Percentiles rank a stretch among this genome's conserved stretches.
Evolutionary conservation across 2,329 filamentous ascomycete genomes (phyloP).

Genomic region (Xylaria sp.): DNA sequence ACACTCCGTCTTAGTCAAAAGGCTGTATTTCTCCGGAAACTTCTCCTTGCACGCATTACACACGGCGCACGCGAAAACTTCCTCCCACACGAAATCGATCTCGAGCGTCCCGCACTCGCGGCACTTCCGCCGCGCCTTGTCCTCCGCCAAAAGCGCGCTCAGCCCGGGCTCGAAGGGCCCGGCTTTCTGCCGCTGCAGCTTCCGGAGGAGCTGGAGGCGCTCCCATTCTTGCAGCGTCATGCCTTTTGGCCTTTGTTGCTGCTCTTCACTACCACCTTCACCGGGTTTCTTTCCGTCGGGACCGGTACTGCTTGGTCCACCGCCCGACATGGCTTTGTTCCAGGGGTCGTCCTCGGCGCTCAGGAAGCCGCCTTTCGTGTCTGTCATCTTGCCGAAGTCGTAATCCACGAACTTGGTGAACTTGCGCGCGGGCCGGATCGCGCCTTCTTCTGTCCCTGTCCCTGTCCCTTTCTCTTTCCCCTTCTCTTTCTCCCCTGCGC

Average conservation of each 20-base stretch:
- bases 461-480: slow-evolving; percentile 31
- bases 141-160: slow-evolving; percentile 76
- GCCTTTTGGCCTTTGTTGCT: slow-evolving; percentile 73
- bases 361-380: slow-evolving; percentile 96
- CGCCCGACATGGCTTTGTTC: slow-evolving; percentile 77
- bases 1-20: slow-evolving; percentile 96
- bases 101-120: slow-evolving; percentile 84
- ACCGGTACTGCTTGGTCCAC: slow-evolving; percentile 41
- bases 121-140: slow-evolving; percentile 76
- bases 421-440: slow-evolving; percentile 81
- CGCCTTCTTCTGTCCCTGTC: slow-evolving; percentile 45
- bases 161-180: slow-evolving; percentile 91
- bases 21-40: slow-evolving; percentile 88
- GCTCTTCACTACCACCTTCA: too few relatives aligned
- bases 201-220: slow-evolving; percentile 77
- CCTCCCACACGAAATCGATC: slow-evolving; percentile 96
- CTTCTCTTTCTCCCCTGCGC: slow-evolving; percentile 27
- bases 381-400: slow-evolving; percentile 97
- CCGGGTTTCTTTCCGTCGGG: slow-evolving; percentile 42
- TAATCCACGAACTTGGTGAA: slow-evolving; percentile 97
- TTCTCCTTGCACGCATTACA: slow-evolving; percentile 91
- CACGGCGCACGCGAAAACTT: slow-evolving; percentile 79
- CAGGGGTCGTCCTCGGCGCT: slow-evolving; percentile 91
- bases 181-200: slow-evolving; percentile 76
- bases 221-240: slow-evolving; percentile 97